Conservation (phyloP, 1,284 basidiomycete species). For the Heterobasidion parviporum region DNA sequence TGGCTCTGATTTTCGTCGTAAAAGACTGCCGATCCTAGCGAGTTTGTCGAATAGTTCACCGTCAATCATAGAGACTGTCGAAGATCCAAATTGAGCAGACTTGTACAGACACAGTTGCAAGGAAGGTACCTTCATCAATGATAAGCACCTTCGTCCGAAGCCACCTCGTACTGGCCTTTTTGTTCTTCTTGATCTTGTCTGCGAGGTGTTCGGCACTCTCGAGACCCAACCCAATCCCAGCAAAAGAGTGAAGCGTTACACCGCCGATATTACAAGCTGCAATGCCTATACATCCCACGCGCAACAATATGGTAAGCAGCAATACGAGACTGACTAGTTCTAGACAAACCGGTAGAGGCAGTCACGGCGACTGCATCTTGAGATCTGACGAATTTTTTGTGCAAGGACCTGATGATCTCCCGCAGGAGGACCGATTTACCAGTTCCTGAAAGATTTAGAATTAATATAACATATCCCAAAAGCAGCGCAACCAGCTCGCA, state of each 20-base stretch:
- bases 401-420: constrained; percentile 69
- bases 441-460: constrained; percentile 47
- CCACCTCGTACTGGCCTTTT: constrained; percentile 69
- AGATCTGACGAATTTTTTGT: constrained; percentile 34
- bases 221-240: constrained; percentile 77
- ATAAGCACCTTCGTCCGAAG: constrained; percentile 69
- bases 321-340: constrained; percentile 5
- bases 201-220: constrained; percentile 51
- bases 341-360: constrained; percentile 68
- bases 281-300: constrained; percentile 42
- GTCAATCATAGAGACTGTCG: constrained; percentile 86
- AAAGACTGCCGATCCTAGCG: constrained; percentile 49
- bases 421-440: constrained; percentile 89
- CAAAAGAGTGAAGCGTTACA: constrained; percentile 85
- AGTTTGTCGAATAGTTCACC: constrained; percentile 84
- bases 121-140: constrained; percentile 78
- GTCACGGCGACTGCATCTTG: constrained; percentile 73
- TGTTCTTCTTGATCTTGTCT: constrained; percentile 59
- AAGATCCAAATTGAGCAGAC: neutral
- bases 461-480: neutral
- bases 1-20: constrained; percentile 52
- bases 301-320: neutral
- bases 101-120: neutral
- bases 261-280: constrained; percentile 91
- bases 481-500: neutral